Evolutionary conservation across 1,284 basidiomycete genomes (phyloP), one percentile per base, ranked within the genome.

Genomic region (Naganishia cerealis): DNA sequence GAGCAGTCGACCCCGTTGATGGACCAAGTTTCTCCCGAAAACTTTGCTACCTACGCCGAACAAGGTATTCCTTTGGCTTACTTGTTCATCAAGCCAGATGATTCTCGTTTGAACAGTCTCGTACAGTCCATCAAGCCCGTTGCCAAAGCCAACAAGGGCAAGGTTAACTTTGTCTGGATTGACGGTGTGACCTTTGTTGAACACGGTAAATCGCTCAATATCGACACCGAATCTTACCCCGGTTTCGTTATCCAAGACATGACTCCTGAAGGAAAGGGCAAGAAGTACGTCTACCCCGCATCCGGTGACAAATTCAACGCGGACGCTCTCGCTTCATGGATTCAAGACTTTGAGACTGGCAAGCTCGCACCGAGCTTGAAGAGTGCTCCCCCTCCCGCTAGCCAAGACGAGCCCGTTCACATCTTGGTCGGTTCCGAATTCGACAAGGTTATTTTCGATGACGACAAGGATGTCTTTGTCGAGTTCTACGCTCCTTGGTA

Each of bases 401-500:
- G 84, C 52, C 93, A 98, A 82, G 87, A 90, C 71, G 91, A 90
- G 77, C 85, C 86, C 65, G 94, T 96, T 62, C 90, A 87, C 81
- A 87, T 85, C 57, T 84, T 99, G 50, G 95, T 98, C 66, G 88
- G 92, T 72, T 90, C 92, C 80, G 87, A 90, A 75, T 99, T 97
- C 75, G 91, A 98, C 7, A 83, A 90, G 67, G 83, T 95, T 66
- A 88, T 92, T 52, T 88, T 87, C 71, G 90, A 97, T 78, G 89
- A 94, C 67, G 83, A 84, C 67, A 97, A 96, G 84, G 95, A 99
- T 80, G 89, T 97, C 75, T 94, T 99, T 74, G 85, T 97, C 75
- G 96, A 99, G 83, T 94, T 96, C 82, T 98, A 93, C 78, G 96
- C 95, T 65, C 88, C 92, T 66, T 99, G 96, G 95, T 96, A 83